Base-by-base conservation (phyloP, 208 protist genomes). In the Acanthamoeba lenticulata region DNA sequence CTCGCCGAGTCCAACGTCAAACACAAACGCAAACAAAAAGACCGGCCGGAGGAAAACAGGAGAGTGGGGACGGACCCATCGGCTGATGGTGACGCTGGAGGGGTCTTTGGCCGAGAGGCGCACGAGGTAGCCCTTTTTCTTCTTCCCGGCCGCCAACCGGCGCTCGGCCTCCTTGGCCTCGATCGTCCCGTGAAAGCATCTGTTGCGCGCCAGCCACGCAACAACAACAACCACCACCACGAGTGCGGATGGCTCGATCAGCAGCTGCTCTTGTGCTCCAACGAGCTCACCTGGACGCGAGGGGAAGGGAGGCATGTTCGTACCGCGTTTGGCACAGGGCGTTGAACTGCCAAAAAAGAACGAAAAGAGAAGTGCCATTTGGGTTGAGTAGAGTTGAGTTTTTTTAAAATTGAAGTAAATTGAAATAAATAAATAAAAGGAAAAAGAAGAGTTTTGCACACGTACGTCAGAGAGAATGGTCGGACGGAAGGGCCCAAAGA, bases 71-170 rank as follows among this genome's bases (percentile, higher is more conserved):
- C 45, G 15, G 21, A 90, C 81, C 81, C 65, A 27, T 9, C 72
- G 13, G 42, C 83, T 90, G 83, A 90, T 90, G 83, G 83, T 90
- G 57, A 90, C 34, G 21, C 83, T 36, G 57, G 57, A 65, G 47
- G 42, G 1, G 52, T 90, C 57, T 34, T 62, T 90, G 32, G 52
- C 3, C 6, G 52, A 72, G 19, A 90, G 83, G 49, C 83, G 83
- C 32, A 90, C 34, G 4, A 90, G 49, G 52, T 36, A 90, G 49
- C 74, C 74, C 74, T 85, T 85, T 42, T 85, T 85, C 74, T 57
- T 21, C 42, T 85, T 85, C 74, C 0, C 4, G 2, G 74, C 0
- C 7, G 74, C 74, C n/a, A 85, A 42, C 44, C 74, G 40, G 13
- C 74, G 3, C 44, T 85, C 74, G 40, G 74, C 74, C 21, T 85